Conservation (phyloP, 1,284 basidiomycete species). For the Caloboletus firmus region DNA sequence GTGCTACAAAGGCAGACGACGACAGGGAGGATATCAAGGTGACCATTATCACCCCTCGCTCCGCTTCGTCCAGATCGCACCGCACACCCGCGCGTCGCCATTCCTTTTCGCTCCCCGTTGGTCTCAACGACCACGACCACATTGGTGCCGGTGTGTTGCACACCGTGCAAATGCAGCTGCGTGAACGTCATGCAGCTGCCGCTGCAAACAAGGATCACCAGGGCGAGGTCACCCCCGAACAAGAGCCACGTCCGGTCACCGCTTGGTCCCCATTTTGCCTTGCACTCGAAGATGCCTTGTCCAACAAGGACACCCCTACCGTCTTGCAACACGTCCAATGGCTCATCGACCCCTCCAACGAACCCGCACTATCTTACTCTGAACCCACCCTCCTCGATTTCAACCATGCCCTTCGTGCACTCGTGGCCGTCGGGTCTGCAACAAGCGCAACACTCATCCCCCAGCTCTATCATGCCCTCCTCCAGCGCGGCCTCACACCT, state of each 20-base stretch:
- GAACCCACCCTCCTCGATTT: constrained; percentile 49
- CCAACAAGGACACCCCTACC: constrained; percentile 7
- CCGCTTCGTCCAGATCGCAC: constrained; percentile 28
- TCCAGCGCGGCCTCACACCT: constrained; percentile 65
- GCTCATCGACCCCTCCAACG: constrained; percentile 23
- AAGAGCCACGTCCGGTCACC: constrained; percentile 21
- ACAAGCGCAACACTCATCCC: constrained; percentile 64
- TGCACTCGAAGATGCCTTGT: constrained; percentile 22
- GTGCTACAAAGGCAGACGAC: constrained; percentile 46
- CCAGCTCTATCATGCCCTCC: constrained; percentile 76
- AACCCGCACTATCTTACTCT: constrained; percentile 14
- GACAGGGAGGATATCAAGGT: constrained; percentile 53
- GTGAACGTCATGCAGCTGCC: constrained; percentile 52
- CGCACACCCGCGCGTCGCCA: constrained; percentile 53
- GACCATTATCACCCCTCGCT: constrained; percentile 35
- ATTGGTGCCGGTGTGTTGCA: constrained; percentile 54
- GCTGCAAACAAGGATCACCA: constrained; percentile 24
- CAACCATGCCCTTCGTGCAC: constrained; percentile 61
- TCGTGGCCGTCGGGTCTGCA: constrained; percentile 43
- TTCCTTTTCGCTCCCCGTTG: constrained; percentile 49
- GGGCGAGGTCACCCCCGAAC: constrained; percentile 8
- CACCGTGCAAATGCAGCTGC: constrained; percentile 58
- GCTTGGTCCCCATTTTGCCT: constrained; percentile 36
- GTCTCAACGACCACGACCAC: constrained; percentile 35
- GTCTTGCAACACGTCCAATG: constrained; percentile 24